These are phyloP conservation scores for Gossypium mustelinum DNA, from an alignment of 345 rosid species.

Conservation along the genomic window DNA sequence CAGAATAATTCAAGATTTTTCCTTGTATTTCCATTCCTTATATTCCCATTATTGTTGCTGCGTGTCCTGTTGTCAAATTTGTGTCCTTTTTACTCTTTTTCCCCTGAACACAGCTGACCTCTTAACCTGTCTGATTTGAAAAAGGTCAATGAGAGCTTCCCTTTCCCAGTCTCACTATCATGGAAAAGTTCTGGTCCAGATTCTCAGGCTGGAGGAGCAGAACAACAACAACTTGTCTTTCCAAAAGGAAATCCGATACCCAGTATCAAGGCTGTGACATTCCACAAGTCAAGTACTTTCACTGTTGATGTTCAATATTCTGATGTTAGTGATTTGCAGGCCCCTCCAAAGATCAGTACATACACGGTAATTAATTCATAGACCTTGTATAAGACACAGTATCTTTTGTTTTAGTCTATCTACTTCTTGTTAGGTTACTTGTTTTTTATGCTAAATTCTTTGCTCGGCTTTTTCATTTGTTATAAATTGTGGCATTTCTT, in stretches of 20 bases:
- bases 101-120: background rate
- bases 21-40: background rate
- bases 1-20: background rate
- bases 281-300: constrained; percentile 73
- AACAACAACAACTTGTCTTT: constrained; percentile 75
- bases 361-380: constrained; percentile 48
- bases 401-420: background rate
- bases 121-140: constrained; percentile 7
- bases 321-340: constrained; percentile 60
- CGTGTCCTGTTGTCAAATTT: background rate
- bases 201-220: constrained; percentile 52
- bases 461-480: background rate
- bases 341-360: constrained; percentile 72
- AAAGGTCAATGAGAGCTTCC: constrained; percentile 85
- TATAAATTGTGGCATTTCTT: constrained; percentile 15
- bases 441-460: background rate
- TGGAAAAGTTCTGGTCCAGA: constrained; percentile 83
- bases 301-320: constrained; percentile 69
- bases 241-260: constrained; percentile 87
- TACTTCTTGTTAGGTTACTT: background rate
- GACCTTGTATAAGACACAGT: background rate
- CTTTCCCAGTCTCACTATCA: constrained; percentile 65
- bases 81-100: background rate
- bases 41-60: background rate
- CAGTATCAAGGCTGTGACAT: constrained; percentile 79